phyloP scores from a whole-genome alignment of 2,329 filamentous ascomycete species.

The Gnomoniopsis sp. region DNA sequence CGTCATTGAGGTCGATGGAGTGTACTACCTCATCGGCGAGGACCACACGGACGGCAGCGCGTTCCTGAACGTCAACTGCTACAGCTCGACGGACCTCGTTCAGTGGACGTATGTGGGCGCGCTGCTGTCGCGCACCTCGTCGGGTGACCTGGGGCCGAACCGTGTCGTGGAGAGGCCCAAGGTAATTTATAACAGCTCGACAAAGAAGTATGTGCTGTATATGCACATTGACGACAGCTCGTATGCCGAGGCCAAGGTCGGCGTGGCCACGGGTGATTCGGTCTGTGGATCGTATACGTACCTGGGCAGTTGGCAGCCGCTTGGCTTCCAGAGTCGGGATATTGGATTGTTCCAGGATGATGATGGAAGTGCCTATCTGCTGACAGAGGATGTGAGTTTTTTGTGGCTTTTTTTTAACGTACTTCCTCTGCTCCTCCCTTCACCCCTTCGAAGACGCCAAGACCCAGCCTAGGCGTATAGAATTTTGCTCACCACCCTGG shows the following conservation, averaged over 20 bases:
- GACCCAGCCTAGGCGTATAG: background rate
- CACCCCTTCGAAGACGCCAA: background rate
- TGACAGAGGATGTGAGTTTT: conserved; percentile 61
- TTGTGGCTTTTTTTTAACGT: background rate
- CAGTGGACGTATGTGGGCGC: conserved; percentile 61
- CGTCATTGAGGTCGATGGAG: conserved; percentile 53
- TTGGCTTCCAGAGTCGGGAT: conserved; percentile 36
- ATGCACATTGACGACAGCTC: conserved; percentile 62
- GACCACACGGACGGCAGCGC: conserved; percentile 61
- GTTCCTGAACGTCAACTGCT: conserved; percentile 68
- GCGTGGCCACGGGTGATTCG: conserved; percentile 55
- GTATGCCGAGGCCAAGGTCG: conserved; percentile 62
- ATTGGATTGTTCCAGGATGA: conserved; percentile 61
- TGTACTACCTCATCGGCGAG: conserved; percentile 68
- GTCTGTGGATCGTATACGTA: conserved; percentile 58
- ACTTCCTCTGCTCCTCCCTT: background rate
- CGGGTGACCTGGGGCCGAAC: conserved; percentile 56
- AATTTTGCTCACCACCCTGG: background rate
- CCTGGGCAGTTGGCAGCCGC: conserved; percentile 30
- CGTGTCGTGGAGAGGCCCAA: conserved; percentile 67
- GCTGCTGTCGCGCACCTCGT: conserved; percentile 49
- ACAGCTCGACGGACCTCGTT: conserved; percentile 59
- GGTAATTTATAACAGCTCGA: conserved; percentile 63
- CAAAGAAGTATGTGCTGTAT: conserved; percentile 62
- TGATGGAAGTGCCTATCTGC: conserved; percentile 57